A percentile compares a stretch with the other conserved stretches of the same genome.
phyloP scores from a whole-genome alignment of 345 rosid species.

The Rhodomyrtus tomentosa region DNA sequence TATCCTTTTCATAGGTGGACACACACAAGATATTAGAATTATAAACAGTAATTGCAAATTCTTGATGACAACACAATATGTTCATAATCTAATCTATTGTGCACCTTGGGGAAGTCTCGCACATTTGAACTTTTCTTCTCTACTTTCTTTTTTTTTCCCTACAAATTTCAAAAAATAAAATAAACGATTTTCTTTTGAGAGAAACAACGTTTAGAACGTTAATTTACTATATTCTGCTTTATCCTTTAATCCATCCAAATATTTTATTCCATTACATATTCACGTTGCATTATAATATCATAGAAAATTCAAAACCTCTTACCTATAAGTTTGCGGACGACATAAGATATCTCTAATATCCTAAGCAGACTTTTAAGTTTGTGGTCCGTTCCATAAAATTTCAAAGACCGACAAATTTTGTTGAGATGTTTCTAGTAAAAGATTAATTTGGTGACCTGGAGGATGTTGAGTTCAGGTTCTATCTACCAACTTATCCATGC shows the following conservation, averaged over 20 bases:
- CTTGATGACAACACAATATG: not conserved
- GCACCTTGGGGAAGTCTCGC: not conserved
- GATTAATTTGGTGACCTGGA: not conserved
- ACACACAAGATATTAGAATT: not conserved
- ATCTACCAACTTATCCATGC: not conserved
- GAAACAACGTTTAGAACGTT: not conserved
- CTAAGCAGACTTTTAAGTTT: not conserved
- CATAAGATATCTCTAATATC: no score
- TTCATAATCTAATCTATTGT: not conserved
- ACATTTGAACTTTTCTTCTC: not conserved
- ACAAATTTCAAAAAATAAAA: no score
- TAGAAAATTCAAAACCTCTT: no score
- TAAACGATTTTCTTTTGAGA: no score
- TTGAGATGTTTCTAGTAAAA: not conserved
- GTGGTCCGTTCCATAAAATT: not conserved
- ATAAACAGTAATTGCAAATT: accelerated
- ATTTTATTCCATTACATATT: no score
- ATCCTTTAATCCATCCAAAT: no score
- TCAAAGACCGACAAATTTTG: not conserved
- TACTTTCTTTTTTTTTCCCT: not conserved
- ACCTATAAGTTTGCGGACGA: not conserved
- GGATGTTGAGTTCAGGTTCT: not conserved
- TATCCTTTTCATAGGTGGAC: not conserved
- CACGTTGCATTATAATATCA: no score
- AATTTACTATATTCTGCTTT: no score